phyloP scores from a whole-genome alignment of 164 flowering plant species.

The Euptelea pleiosperma region DNA sequence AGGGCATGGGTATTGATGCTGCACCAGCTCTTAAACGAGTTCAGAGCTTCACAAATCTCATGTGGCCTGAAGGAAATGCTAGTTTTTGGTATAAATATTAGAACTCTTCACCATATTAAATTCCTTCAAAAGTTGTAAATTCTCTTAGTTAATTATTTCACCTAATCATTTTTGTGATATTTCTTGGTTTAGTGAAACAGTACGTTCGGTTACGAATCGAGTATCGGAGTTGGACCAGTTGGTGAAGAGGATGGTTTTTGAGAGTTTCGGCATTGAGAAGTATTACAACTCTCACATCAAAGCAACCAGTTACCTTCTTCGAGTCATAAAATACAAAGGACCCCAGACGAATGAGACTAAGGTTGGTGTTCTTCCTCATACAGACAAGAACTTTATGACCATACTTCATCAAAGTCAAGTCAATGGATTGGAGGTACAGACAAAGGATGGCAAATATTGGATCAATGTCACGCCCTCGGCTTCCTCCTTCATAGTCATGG shows the following conservation, averaged over 20 bases:
- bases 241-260: slow-evolving; percentile 52
- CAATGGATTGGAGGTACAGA: slow-evolving; percentile 45
- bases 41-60: slow-evolving; percentile 15
- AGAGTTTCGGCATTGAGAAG: slow-evolving; percentile 53
- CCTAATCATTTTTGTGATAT: not conserved
- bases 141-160: too few relatives aligned
- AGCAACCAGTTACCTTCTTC: slow-evolving; percentile 48
- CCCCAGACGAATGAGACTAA: slow-evolving; percentile 37
- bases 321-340: slow-evolving; percentile 52
- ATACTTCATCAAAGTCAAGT: slow-evolving; percentile 53
- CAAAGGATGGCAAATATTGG: slow-evolving; percentile 60
- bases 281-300: slow-evolving; percentile 44
- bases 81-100: slow-evolving; percentile 46
- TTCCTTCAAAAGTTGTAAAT: too few relatives aligned
- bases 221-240: slow-evolving; percentile 42
- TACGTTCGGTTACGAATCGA: slow-evolving; percentile 33
- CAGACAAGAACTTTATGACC: slow-evolving; percentile 51
- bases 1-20: slow-evolving; percentile 1
- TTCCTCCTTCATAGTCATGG: slow-evolving; percentile 47
- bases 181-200: slow-evolving; percentile 30
- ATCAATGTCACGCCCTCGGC: slow-evolving; percentile 31
- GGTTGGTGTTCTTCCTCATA: slow-evolving; percentile 43
- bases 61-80: slow-evolving; percentile 60
- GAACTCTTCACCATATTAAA: too few relatives aligned
- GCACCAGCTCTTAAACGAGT: slow-evolving; percentile 6